phyloP scores from a whole-genome alignment of 2,329 filamentous ascomycete genomes.

The Botrytis tulipae region DNA sequence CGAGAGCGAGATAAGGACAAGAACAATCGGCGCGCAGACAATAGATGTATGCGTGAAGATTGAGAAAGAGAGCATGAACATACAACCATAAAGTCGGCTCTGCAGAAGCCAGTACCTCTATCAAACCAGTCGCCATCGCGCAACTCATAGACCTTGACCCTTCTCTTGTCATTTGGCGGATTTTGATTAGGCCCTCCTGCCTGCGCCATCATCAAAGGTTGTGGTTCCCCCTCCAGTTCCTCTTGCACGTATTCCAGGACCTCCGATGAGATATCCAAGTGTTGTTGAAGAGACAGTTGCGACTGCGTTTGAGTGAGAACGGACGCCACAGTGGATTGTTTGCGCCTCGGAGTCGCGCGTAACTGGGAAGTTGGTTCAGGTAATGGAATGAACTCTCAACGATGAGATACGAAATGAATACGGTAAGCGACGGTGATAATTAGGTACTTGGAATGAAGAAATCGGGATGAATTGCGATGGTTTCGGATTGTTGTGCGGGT shows the following conservation, averaged over 20 bases:
- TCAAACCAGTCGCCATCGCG: constrained; percentile 99
- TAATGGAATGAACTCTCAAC: neutral
- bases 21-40: neutral
- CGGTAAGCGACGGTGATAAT: constrained; percentile 1
- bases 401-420: neutral
- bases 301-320: constrained; percentile 30
- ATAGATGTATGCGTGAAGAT: neutral
- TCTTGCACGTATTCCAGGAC: constrained; percentile 51
- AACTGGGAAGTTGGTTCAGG: constrained; percentile 16
- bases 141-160: constrained; percentile 99
- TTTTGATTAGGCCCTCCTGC: constrained; percentile 56
- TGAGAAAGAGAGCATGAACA: constrained; percentile 21
- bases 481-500: constrained; percentile 11
- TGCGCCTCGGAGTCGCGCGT: constrained; percentile 27
- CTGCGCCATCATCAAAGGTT: constrained; percentile 70
- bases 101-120: constrained; percentile 93
- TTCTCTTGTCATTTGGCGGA: constrained; percentile 57
- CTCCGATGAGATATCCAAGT: constrained; percentile 55
- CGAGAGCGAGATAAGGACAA: neutral
- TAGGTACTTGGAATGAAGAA: neutral
- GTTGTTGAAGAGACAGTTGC: constrained; percentile 58
- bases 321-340: constrained; percentile 34
- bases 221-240: constrained; percentile 53
- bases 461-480: constrained; percentile 22
- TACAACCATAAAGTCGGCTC: constrained; percentile 49